Evolutionary conservation across 1,284 basidiomycete species (phyloP), one percentile per base, ranked within the genome.

Genomic region (Malassezia sympodialis): DNA sequence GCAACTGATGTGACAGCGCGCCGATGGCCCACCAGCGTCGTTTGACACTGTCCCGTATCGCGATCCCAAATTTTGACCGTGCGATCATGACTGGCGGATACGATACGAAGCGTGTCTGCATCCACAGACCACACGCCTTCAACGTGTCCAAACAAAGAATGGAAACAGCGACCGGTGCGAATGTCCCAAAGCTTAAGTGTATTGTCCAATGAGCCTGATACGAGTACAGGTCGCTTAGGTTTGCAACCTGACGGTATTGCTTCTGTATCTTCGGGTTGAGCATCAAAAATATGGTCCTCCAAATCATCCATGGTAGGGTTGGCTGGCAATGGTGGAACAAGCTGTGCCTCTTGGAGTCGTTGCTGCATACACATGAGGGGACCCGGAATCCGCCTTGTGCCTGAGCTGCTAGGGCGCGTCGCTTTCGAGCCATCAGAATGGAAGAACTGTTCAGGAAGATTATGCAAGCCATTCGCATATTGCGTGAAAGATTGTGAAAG

Each of bases 121-220:
- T 88, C 90, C 28, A 98, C 84, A 12, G 84, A 83, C 93, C 93
- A 99, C 8, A 99, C 90, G 52, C 94, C 94, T 71, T 94, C 90
- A 42, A 78, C 76, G 59, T 94, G 90, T 0, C 93, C 94, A 74
- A 99, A 99, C 55, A 94, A 80, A 30, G 94, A 96, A 65, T 82
- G 80, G 46, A 83, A 79, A 43, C 85, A 82, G 64, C 85, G 83
- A 24, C 86, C 89, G 1, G 83, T 83, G 63, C 93, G 88, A 39
- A 96, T 83, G 70, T 96, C 90, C 94, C 94, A 99, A 15, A 93
- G 72, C 76, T 90, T 90, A 77, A 98, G 85, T 14, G 90, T 96
- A 73, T 96, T 96, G 75, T 98, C 93, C 59, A 96, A 79, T 65
- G 86, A 87, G 6, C 90, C 91, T 0, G 88, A 89, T 56, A 94